Percentiles rank a stretch among this genome's conserved stretches.
Conservation (phyloP, 2,329 filamentous ascomycete species). For the Colletotrichum aenigma region DNA sequence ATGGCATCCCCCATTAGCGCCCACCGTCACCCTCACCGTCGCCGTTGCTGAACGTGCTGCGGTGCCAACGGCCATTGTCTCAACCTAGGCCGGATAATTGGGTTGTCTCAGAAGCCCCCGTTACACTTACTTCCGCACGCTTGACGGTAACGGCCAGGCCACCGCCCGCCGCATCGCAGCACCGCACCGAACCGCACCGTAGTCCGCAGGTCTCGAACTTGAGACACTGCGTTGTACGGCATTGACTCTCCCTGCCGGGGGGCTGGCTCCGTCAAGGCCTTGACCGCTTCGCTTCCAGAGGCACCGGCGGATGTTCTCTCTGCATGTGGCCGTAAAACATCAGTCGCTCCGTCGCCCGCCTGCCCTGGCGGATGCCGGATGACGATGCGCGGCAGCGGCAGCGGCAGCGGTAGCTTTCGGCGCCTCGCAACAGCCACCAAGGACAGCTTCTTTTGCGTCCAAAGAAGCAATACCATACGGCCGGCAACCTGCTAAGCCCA, state of each 20-base stretch:
- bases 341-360: neutral
- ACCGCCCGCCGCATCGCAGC: neutral
- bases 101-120: constrained; percentile 11
- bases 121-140: neutral
- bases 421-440: neutral
- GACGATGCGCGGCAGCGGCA: neutral
- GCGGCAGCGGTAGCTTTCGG: neutral
- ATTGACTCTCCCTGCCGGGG: constrained; percentile 3
- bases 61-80: constrained; percentile 3
- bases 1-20: neutral
- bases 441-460: neutral
- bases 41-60: neutral
- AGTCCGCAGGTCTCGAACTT: neutral
- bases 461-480: constrained; percentile 16
- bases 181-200: neutral
- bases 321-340: neutral
- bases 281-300: constrained; percentile 4
- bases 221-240: constrained; percentile 8
- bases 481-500: constrained; percentile 10
- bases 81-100: constrained; percentile 8
- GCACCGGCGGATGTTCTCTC: neutral
- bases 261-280: neutral
- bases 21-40: neutral
- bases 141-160: neutral
- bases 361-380: neutral